phyloP scores from a whole-genome alignment of 768 basidiomycete genomes.

The Psilocybe sp. region DNA sequence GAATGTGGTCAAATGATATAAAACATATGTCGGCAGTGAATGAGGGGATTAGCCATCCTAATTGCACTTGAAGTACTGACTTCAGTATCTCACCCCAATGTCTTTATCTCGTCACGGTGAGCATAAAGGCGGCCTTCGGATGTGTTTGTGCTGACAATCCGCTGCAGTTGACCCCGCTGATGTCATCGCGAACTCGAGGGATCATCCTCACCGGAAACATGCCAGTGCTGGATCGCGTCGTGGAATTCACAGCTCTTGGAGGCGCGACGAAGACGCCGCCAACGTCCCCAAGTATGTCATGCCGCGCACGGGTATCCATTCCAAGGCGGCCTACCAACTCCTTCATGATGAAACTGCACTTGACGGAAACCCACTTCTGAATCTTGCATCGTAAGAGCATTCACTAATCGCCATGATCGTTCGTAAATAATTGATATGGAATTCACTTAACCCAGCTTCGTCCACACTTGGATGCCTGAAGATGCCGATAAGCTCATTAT shows the following conservation, averaged over 20 bases:
- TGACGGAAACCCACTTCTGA: slow-evolving; percentile 57
- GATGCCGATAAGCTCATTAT: slow-evolving; percentile 53
- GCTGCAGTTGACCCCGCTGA: slow-evolving; percentile 45
- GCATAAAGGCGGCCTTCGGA: neutral
- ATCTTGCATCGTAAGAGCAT: slow-evolving; percentile 61
- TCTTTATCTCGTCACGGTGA: slow-evolving; percentile 7
- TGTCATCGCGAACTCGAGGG: slow-evolving; percentile 39
- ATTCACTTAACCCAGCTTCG: slow-evolving; percentile 29
- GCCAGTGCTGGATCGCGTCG: slow-evolving; percentile 21
- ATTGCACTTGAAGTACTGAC: too few relatives aligned
- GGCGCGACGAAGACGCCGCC: slow-evolving; percentile 38
- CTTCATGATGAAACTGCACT: slow-evolving; percentile 55
- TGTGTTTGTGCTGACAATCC: neutral
- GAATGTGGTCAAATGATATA: too few relatives aligned
- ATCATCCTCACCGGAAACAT: slow-evolving; percentile 38
- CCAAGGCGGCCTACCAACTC: slow-evolving; percentile 45
- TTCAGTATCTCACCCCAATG: neutral
- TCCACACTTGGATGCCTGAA: slow-evolving; percentile 59
- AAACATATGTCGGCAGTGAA: too few relatives aligned
- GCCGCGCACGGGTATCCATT: slow-evolving; percentile 40
- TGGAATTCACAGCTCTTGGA: slow-evolving; percentile 31
- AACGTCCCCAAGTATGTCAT: slow-evolving; percentile 43
- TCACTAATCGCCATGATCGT: neutral
- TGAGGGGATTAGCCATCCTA: too few relatives aligned
- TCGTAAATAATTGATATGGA: neutral